Base-by-base conservation (phyloP, 805 yeast species). In the Saccharomycopsis guyanensis region DNA sequence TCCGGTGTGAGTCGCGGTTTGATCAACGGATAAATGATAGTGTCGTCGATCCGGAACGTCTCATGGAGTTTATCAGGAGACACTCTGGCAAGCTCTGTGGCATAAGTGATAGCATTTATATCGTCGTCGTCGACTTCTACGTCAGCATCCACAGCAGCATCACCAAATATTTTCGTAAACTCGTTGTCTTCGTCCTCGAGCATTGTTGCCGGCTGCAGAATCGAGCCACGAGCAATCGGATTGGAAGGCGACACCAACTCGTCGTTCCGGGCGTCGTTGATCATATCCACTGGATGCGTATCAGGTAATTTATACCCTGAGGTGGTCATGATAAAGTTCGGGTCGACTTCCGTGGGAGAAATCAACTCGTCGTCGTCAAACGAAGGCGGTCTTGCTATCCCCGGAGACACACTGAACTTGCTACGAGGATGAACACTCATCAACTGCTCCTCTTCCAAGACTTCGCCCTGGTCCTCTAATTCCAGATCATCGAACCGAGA, bases 41-140 rank as follows among this genome's bases (percentile, higher is more conserved):
- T 60, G 36, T 69, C 71, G 50, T 77, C 80, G 10, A 75, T 68
- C 53, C 74, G 74, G 51, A 70, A 68, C 47, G 68, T 62, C 24
- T 70, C 69, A 38, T 44, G 31, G 3, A 38, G 8, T 15, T 66
- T 71, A 46, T 69, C 72, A 45, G 66, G 56, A 32, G 66, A 70
- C 2, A 67, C 63, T 34, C 69, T 64, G 3, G 69, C 65, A 24
- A 60, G 61, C 34, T 56, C 59, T 20, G 55, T 50, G 2, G 52
- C 50, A 35, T 51, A 48, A 6, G 44, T 49, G 12, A 42, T 43
- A 16, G 39, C 38, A 27, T 50, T 58, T 8, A 58, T 59, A 13
- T 56, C 57, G n/a, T 61, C 70, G 4, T 57, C 59, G 10, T 62
- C 69, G 2, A 54, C 60, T 25, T 25, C 29, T 6, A 10, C 29